Conservation (phyloP, 176 grass and related monocot species). For the Oryza longistaminata region DNA sequence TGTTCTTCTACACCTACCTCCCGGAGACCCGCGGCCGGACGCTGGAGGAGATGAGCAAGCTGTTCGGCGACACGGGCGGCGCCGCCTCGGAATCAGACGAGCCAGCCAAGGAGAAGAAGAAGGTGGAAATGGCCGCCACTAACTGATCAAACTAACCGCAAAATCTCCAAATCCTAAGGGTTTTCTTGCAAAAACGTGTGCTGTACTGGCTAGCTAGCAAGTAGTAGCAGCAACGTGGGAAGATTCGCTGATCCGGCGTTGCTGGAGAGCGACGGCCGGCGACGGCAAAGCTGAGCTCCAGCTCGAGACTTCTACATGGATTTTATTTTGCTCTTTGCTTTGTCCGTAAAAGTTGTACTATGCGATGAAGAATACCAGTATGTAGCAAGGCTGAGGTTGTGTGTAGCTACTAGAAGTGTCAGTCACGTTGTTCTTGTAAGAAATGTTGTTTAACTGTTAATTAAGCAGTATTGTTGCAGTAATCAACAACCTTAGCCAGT, state of each 20-base stretch:
- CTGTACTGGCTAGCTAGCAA: slow-evolving; percentile 25
- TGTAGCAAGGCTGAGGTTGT: neutral
- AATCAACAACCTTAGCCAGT: neutral
- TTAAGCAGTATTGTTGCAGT: neutral
- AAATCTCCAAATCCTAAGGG: slow-evolving; percentile 18
- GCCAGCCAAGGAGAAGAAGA: slow-evolving; percentile 36
- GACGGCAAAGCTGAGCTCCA: slow-evolving; percentile 20
- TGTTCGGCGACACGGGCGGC: slow-evolving; percentile 42
- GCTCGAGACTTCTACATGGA: slow-evolving; percentile 25
- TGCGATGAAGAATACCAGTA: neutral
- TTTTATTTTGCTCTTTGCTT: slow-evolving; percentile 7
- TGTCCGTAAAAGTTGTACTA: slow-evolving; percentile 19
- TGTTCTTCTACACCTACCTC: slow-evolving; percentile 74
- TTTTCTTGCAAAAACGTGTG: neutral
- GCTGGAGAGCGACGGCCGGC: slow-evolving; percentile 39
- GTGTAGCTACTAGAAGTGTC: neutral
- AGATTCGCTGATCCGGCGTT: slow-evolving; percentile 45
- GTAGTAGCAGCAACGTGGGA: slow-evolving; percentile 43
- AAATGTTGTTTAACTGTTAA: neutral
- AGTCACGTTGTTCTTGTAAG: slow-evolving; percentile 16
- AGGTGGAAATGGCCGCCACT: slow-evolving; percentile 51
- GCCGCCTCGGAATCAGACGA: neutral
- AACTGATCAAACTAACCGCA: slow-evolving; percentile 25
- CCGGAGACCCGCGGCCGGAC: slow-evolving; percentile 74
- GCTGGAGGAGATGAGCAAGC: slow-evolving; percentile 61